Conservation (phyloP, 2,329 filamentous ascomycete species). For the Dactylellina sp. region DNA sequence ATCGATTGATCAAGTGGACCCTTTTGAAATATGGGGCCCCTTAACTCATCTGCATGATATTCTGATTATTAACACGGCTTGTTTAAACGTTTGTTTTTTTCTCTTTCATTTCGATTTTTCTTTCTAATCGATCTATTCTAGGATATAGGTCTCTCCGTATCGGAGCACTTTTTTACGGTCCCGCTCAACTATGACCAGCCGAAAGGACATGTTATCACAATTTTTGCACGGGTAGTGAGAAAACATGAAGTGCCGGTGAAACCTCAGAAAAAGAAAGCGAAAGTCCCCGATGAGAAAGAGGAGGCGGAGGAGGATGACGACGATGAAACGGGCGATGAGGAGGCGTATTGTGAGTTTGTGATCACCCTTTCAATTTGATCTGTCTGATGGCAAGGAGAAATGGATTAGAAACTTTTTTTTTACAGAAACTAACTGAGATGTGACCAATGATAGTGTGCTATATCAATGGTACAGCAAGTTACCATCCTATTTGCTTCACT, state of each 20-base stretch:
- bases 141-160: constrained; percentile 26
- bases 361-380: too few species aligned
- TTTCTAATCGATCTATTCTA: neutral
- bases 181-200: constrained; percentile 35
- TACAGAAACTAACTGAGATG: too few species aligned
- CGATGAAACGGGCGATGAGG: constrained; percentile 17
- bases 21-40: too few species aligned
- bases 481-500: too few species aligned
- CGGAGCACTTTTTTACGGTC: constrained; percentile 50
- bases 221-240: constrained; percentile 45
- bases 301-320: constrained; percentile 23
- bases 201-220: constrained; percentile 29
- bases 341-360: constrained; percentile 40
- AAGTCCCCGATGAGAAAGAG: constrained; percentile 13
- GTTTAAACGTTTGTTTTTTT: neutral
- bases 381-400: too few species aligned
- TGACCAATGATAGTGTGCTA: constrained; percentile 30
- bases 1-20: too few species aligned
- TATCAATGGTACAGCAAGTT: constrained; percentile 25
- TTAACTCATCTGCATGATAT: too few species aligned
- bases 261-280: constrained; percentile 16
- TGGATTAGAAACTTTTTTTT: too few species aligned
- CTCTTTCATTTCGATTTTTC: neutral
- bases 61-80: too few species aligned
- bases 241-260: constrained; percentile 44